Base-by-base conservation (phyloP, 441 rosid genomes). In the Cnidoscolus chayamansa region DNA sequence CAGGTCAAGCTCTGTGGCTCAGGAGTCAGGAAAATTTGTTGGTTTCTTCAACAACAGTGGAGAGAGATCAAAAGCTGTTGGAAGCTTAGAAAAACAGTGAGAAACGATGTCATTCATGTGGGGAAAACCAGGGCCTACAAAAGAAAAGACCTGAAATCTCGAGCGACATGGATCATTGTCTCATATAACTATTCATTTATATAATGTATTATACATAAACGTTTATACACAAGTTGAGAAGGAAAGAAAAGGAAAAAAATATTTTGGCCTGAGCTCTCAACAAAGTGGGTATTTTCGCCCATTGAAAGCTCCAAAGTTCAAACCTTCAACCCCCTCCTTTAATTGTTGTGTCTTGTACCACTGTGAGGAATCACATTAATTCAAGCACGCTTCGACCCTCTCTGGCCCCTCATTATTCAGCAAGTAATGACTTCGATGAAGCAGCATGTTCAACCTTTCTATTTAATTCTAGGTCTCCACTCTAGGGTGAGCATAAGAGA, bases 91-190 rank as follows among this genome's bases (percentile, higher is more conserved):
- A 56, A 72, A 53, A 58, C 40, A 48, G 50, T 35, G 64, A 48
- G 65, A 45, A 72, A 63, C 62, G 32, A 65, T 68, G 63, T 71
- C 56, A 35, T 61, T 32, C 45, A 40, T 40, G 7, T 40, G 45
- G 25, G 54, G 63, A 43, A 55, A 60, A 49, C 4, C 78, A 76
- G 76, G 65, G 53, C 71, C 83, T 78, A 71, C 72, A 69, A 74
- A 48, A 8, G 20, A 71, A 48, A 68, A 65, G 72, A 63, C 70
- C 65, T 63, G 31, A 63, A 67, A 70, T 74, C 72, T 67, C 17
- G 66, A 71, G 57, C 63, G 40, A 35, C 45, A 40, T 40, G 45
- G 7, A 40, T 40, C 45, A 5, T 3, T 40, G 0, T 40, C 45
- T 40, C 7, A 40, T 5, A 40, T 3, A 40, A 40, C 45, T 40